A percentile compares a stretch with the other conserved stretches of the same genome.
Conservation (phyloP, 2,329 filamentous ascomycete genomes). For the Penicillium griseofulvum region DNA sequence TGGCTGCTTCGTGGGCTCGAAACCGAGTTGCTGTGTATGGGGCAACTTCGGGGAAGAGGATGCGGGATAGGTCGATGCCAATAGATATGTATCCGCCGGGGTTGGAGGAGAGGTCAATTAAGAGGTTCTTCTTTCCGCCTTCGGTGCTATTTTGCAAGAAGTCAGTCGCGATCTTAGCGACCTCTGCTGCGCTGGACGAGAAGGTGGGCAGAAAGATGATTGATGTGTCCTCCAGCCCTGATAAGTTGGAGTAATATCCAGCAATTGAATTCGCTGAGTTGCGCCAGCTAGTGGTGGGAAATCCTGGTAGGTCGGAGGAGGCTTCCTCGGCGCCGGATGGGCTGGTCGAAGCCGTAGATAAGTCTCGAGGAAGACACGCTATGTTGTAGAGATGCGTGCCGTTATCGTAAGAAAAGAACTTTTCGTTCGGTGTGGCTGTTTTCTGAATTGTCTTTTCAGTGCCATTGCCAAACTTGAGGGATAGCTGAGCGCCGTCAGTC, state of each 20-base stretch:
- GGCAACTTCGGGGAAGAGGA: conserved; percentile 51
- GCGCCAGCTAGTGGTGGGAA: conserved; percentile 21
- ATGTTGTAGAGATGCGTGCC: conserved; percentile 19
- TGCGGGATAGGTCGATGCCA: conserved; percentile 52
- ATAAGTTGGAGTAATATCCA: conserved; percentile 47
- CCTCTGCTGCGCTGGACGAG: conserved; percentile 16
- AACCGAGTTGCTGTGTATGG: conserved; percentile 49
- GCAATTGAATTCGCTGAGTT: conserved; percentile 32
- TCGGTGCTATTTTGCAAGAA: conserved; percentile 28
- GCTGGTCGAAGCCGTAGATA: conserved; percentile 8
- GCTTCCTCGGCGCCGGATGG: conserved; percentile 17
- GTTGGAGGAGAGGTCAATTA: conserved; percentile 64
- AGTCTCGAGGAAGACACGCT: conserved; percentile 20
- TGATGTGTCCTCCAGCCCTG: conserved; percentile 45
- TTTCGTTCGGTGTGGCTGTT: conserved; percentile 18
- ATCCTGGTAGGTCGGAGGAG: conserved; percentile 17
- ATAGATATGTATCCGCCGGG: conserved; percentile 54
- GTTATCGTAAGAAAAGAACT: conserved; percentile 20
- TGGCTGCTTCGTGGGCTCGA: conserved; percentile 43
- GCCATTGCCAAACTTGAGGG: conserved; percentile 21
- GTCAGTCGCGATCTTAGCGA: conserved; percentile 20
- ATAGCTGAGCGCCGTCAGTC: conserved; percentile 19
- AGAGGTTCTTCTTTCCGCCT: conserved; percentile 57
- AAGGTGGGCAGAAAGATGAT: conserved; percentile 42
- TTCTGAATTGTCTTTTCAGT: conserved; percentile 17